phyloP scores from a whole-genome alignment of 257 asterid species.

The Solanum verrucosum region DNA sequence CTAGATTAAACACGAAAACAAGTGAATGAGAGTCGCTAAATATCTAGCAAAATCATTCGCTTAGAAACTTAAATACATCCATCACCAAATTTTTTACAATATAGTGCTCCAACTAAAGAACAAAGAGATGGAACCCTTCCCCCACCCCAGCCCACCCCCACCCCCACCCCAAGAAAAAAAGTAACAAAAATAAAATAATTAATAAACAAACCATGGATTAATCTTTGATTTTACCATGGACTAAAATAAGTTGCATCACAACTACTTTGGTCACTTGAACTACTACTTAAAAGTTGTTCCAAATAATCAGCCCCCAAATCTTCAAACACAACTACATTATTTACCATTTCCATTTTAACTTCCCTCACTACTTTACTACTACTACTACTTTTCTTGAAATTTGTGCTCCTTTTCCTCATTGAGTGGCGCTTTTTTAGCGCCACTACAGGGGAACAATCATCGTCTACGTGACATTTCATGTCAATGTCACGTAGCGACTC shows the following conservation, averaged over 20 bases:
- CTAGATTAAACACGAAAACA: background rate
- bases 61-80: background rate
- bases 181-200: background rate
- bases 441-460: slow-evolving; percentile 54
- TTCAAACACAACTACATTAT: slow-evolving; percentile 58
- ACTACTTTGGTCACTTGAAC: slow-evolving; percentile 3
- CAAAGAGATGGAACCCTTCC: background rate
- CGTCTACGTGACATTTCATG: slow-evolving; percentile 19
- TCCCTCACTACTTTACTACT: slow-evolving; percentile 1
- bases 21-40: background rate
- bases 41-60: background rate
- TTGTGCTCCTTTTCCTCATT: slow-evolving; percentile 26
- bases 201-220: background rate
- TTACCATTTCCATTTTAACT: slow-evolving; percentile 24
- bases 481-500: slow-evolving; percentile 57
- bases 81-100: background rate
- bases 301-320: slow-evolving; percentile 73
- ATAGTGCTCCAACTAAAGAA: background rate
- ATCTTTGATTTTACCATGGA: slow-evolving; percentile 9
- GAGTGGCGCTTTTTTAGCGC: slow-evolving; percentile 69
- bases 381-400: slow-evolving; percentile 6
- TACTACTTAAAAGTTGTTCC: slow-evolving; percentile 52
- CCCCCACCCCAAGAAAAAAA: background rate
- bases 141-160: too few species aligned
- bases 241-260: background rate